These are phyloP conservation scores for Fusarium sp. DNA, from an alignment of 2,329 filamentous ascomycete genomes.

Conservation along the genomic window DNA sequence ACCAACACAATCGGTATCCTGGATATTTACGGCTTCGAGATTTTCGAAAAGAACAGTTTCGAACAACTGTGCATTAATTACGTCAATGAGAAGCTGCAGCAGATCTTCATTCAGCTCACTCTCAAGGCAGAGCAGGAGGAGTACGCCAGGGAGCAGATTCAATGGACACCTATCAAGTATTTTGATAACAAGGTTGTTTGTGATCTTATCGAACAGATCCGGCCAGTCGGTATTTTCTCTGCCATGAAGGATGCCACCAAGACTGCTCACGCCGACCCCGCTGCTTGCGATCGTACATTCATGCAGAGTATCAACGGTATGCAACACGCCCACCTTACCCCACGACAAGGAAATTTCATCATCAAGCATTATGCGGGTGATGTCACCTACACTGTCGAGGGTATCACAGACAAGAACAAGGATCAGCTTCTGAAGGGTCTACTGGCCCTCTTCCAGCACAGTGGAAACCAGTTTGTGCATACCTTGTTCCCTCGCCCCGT, in stretches of 20 bases:
- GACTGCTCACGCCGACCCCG: conserved; percentile 95
- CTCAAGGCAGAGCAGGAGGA: conserved; percentile 98
- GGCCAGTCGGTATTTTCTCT: conserved; percentile 92
- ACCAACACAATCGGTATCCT: conserved; percentile 93
- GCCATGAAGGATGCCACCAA: conserved; percentile 98
- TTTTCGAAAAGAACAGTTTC: conserved; percentile 99
- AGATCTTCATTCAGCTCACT: conserved; percentile 98
- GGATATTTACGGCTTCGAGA: conserved; percentile 99
- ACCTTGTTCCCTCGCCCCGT: conserved; percentile 91
- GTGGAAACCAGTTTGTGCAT: conserved; percentile 87
- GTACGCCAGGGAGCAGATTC: conserved; percentile 93
- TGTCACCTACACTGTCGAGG: conserved; percentile 91
- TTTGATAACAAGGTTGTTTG: conserved; percentile 99
- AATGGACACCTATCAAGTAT: conserved; percentile 99
- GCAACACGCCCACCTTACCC: conserved; percentile 90
- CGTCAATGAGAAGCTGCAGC: conserved; percentile 98
- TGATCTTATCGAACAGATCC: conserved; percentile 91
- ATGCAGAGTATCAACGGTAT: conserved; percentile 93
- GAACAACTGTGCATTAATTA: conserved; percentile 99
- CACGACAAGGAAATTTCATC: conserved; percentile 94
- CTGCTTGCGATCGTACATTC: conserved; percentile 94
- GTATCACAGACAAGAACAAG: conserved; percentile 99
- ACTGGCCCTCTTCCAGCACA: conserved; percentile 85
- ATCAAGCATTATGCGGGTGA: conserved; percentile 99
- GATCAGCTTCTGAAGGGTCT: conserved; percentile 95